Evolutionary conservation across 2,329 filamentous ascomycete genomes (phyloP), one percentile per base, ranked within the genome.

Genomic region (Samsoniella hepiali): DNA sequence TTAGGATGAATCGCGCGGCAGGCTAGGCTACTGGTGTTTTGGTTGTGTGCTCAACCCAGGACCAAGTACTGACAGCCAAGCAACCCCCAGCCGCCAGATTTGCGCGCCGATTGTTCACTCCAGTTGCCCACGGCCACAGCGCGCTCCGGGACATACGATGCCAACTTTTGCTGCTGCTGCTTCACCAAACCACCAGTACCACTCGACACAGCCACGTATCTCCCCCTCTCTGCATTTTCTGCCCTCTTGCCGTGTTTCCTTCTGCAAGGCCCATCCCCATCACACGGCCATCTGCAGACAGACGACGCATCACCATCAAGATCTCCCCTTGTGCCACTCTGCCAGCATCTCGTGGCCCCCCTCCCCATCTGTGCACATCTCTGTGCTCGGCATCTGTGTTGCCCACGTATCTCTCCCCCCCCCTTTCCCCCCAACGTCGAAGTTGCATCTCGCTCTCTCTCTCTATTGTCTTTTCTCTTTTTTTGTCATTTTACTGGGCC

Each of bases 1-100:
- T 54, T 55, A 38, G 38, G 50, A 62, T 55, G 49, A 54, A 54
- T 54, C 50, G 59, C 59, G 49, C 49, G 42, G 36, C 49, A 62
- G 38, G 57, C 44, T 40, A 27, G 17, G n/a, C n/a, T n/a, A n/a
- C n/a, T n/a, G n/a, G n/a, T n/a, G n/a, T n/a, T n/a, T n/a, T n/a
- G n/a, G n/a, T n/a, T n/a, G n/a, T n/a, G n/a, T n/a, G n/a, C n/a
- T n/a, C n/a, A n/a, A n/a, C n/a, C n/a, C n/a, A n/a, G n/a, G n/a
- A n/a, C n/a, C n/a, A n/a, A n/a, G n/a, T n/a, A n/a, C n/a, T n/a
- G n/a, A n/a, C n/a, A n/a, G n/a, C n/a, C n/a, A n/a, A n/a, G n/a
- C n/a, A n/a, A n/a, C n/a, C n/a, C n/a, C n/a, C n/a, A n/a, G n/a
- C n/a, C n/a, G n/a, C n/a, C n/a, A n/a, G n/a, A n/a, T n/a, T n/a